Conservation (phyloP, 345 rosid genomes). For the Sonneratia caseolaris region DNA sequence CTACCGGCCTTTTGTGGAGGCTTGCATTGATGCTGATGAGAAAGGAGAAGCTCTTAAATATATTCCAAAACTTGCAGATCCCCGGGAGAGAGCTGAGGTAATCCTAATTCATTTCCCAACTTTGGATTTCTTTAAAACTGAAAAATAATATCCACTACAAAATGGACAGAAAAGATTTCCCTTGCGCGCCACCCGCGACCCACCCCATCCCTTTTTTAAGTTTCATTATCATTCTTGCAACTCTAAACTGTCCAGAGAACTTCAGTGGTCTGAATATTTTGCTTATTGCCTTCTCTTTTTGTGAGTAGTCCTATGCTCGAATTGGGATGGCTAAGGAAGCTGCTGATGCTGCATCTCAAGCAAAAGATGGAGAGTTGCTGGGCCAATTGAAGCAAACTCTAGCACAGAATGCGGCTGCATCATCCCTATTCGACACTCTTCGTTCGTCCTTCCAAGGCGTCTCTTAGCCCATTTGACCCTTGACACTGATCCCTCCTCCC, state of each 20-base stretch:
- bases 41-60: constrained; percentile 88
- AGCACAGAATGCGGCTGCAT: constrained; percentile 70
- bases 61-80: constrained; percentile 85
- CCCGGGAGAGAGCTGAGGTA: constrained; percentile 91
- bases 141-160: neutral
- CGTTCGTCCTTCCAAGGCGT: constrained; percentile 78
- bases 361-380: constrained; percentile 87
- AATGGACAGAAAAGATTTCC: neutral
- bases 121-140: neutral
- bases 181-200: no score
- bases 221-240: neutral
- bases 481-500: neutral
- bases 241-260: neutral
- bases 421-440: constrained; percentile 79
- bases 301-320: constrained; percentile 72
- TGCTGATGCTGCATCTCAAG: constrained; percentile 92
- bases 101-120: neutral
- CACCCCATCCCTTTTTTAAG: neutral
- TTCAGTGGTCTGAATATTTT: neutral
- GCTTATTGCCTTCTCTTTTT: constrained; percentile 8
- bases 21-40: constrained; percentile 81
- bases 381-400: constrained; percentile 76
- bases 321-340: constrained; percentile 99
- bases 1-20: constrained; percentile 91
- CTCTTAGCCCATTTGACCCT: constrained; percentile 19